Evolutionary conservation across 306 rosid species (phyloP).

Genomic region (Quercus gilva): DNA sequence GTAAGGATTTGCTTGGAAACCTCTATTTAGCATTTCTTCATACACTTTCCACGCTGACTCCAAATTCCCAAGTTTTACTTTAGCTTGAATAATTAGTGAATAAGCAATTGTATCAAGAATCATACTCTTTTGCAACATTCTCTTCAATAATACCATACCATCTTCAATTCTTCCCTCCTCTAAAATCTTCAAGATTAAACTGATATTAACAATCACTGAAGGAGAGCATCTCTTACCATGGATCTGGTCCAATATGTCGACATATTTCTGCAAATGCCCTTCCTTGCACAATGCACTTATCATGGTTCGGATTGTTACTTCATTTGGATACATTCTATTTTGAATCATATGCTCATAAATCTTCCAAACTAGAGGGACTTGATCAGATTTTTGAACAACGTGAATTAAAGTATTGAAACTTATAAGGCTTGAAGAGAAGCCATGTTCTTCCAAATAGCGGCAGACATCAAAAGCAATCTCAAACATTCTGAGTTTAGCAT

Average conservation of each 20-base stretch:
- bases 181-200: constrained; percentile 51
- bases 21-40: constrained; percentile 63
- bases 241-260: constrained; percentile 53
- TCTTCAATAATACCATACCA: constrained; percentile 52
- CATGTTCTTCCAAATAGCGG: constrained; percentile 41
- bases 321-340: constrained; percentile 52
- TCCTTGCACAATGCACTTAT: constrained; percentile 69
- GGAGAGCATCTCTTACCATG: constrained; percentile 53
- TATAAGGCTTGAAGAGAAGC: constrained; percentile 41
- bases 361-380: constrained; percentile 47
- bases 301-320: constrained; percentile 48
- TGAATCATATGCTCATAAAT: constrained; percentile 73
- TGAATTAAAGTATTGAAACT: constrained; percentile 64
- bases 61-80: constrained; percentile 41
- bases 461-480: constrained; percentile 50
- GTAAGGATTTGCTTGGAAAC: constrained; percentile 61
- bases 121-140: constrained; percentile 70
- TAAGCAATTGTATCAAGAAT: constrained; percentile 55
- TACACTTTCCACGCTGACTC: constrained; percentile 41
- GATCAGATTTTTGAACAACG: constrained; percentile 47
- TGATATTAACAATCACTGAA: constrained; percentile 48
- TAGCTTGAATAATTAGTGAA: constrained; percentile 53
- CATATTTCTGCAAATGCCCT: constrained; percentile 54
- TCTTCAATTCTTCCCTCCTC: constrained; percentile 42
- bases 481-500: constrained; percentile 54